Evolutionary conservation across 2,329 filamentous ascomycete genomes (phyloP).

Genomic region (Aureobasidium sp.): DNA sequence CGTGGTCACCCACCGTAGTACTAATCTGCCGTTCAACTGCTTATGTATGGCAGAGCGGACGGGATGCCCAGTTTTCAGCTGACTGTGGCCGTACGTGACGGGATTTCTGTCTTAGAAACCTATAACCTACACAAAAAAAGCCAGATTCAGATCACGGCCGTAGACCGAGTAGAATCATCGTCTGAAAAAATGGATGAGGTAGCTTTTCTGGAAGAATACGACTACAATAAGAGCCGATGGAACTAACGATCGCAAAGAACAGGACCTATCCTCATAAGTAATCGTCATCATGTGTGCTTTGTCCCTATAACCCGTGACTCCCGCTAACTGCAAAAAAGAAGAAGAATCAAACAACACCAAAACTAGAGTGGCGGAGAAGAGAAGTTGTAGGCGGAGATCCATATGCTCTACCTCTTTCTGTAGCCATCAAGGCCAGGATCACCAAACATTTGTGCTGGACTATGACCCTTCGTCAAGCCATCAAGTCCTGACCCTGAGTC

Average conservation of each 20-base stretch:
- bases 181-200: no score
- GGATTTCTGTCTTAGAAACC: no score
- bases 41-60: no score
- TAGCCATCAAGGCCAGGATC: slow-evolving; percentile 26
- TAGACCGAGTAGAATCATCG: no score
- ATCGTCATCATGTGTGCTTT: slow-evolving; percentile 3
- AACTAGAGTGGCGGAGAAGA: background rate
- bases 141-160: no score
- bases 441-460: slow-evolving; percentile 24
- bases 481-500: slow-evolving; percentile 17
- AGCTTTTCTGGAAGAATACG: no score
- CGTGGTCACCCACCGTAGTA: no score
- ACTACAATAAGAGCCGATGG: no score
- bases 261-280: background rate
- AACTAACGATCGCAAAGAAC: background rate
- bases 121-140: no score
- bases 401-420: slow-evolving; percentile 10
- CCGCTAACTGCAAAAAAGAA: background rate
- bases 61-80: no score
- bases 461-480: slow-evolving; percentile 15
- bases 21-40: no score
- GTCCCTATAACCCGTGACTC: background rate
- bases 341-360: background rate
- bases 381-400: background rate
- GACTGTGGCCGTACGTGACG: no score